A percentile compares a stretch with the other conserved stretches of the same genome.
These are phyloP conservation scores for Helianthus annuus DNA, from an alignment of 129 eudicot genomes.

Conservation along the genomic window DNA sequence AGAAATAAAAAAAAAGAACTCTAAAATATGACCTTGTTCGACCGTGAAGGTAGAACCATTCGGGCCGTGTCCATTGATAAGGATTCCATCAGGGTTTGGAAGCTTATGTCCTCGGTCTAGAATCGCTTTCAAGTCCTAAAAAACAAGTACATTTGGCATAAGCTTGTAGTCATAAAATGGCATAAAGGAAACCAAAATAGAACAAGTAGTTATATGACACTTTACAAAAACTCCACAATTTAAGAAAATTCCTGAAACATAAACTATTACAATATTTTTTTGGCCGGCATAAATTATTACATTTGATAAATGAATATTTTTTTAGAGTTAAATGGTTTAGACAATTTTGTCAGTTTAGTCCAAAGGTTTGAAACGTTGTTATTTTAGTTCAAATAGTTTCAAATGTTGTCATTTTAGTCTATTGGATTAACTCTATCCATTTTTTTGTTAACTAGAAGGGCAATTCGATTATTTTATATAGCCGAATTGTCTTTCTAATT, in stretches of 20 bases:
- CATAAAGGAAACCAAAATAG: background rate
- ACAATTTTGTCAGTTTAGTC: no score
- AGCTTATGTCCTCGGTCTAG: constrained; percentile 74
- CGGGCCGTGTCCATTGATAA: constrained; percentile 86
- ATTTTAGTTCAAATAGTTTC: no score
- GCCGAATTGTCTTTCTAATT: no score
- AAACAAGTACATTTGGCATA: constrained; percentile 6
- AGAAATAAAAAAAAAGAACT: background rate
- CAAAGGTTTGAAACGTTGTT: no score
- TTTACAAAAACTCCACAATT: background rate
- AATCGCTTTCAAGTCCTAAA: constrained; percentile 54
- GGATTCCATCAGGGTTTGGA: constrained; percentile 73
- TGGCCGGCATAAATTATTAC: background rate
- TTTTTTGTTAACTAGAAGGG: no score
- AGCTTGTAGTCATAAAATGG: background rate
- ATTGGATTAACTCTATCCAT: no score
- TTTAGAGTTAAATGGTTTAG: no score
- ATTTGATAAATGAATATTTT: no score
- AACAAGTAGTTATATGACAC: background rate
- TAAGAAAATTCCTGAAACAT: background rate
- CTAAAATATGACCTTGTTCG: constrained; percentile 49
- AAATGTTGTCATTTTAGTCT: no score
- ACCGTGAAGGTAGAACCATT: constrained; percentile 59
- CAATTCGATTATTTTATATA: no score
- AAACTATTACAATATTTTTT: background rate